Evolutionary conservation across 106 monocot species (phyloP), one percentile per base, ranked within the genome.

Genomic region (Acanthochlamys bracteata): DNA sequence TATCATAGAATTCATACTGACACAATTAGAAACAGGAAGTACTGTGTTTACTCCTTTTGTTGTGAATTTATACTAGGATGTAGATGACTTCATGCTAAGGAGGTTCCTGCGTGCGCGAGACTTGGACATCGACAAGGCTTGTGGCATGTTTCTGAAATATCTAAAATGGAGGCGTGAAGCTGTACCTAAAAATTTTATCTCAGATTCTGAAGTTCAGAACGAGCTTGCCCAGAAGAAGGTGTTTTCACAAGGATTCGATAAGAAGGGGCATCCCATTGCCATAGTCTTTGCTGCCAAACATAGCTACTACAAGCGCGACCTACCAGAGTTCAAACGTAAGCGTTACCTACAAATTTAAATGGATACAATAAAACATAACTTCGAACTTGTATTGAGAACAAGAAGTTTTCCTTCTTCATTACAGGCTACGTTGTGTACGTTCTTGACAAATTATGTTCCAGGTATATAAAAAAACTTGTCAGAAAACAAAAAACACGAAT

Each of bases 91-190:
- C 10, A 78, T 27, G 20, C 70, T 95, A 7, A 69, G 82, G 27
- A 83, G 94, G 60, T 95, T 95, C 60, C 55, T 95, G 41, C 76
- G 80, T 21, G 90, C 84, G 3, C 79, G 94, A 10, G 82, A 87
- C 27, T 68, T 68, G 21, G 75, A 88, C 67, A 56, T 88, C 22
- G 67, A 82, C 1, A 85, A 82, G 73, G 84, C 73, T 0, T 82
- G 75, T 0, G 16, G 41, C 25, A 62, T 84, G 61, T 78, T 88
- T 64, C 65, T 84, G 21, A 93, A 80, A 56, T 80, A 65, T 42
- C 74, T 82, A 22, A 82, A 78, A 56, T 88, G 92, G 92, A 74
- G 73, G 61, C 49, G 20, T 19, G 24, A 33, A 60, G 55, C 69
- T 11, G 73, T 80, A 11, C 88, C 92, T 23, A 79, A 71, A 41